Percentiles rank a stretch among this genome's conserved stretches.
Conservation (phyloP, 2,329 filamentous ascomycete species). For the Rhynchosporium graminicola region DNA sequence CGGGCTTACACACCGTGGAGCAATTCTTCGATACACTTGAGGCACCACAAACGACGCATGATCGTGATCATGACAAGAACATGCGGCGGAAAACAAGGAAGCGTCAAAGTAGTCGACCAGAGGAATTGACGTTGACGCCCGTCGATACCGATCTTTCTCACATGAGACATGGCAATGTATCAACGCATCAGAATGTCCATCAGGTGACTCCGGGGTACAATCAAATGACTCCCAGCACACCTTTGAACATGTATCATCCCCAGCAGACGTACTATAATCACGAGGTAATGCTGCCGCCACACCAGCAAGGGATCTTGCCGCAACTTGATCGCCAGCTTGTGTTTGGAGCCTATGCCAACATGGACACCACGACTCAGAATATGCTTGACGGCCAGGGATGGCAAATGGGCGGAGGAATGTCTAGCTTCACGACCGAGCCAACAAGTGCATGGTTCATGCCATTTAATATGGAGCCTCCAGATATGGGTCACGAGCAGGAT, state of each 20-base stretch:
- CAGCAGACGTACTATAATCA: constrained; percentile 42
- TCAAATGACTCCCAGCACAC: constrained; percentile 37
- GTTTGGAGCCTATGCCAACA: constrained; percentile 68
- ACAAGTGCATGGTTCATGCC: constrained; percentile 86
- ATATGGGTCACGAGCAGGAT: constrained; percentile 52
- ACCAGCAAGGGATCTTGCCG: constrained; percentile 56
- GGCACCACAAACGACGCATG: constrained; percentile 51
- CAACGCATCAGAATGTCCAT: constrained; percentile 29
- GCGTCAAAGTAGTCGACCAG: constrained; percentile 36
- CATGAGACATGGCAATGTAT: constrained; percentile 28
- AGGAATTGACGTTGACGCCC: constrained; percentile 27
- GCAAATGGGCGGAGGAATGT: constrained; percentile 35
- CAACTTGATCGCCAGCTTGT: constrained; percentile 76
- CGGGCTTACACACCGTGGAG: constrained; percentile 89
- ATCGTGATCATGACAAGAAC: constrained; percentile 27
- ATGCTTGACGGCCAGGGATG: constrained; percentile 35
- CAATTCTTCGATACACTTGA: constrained; percentile 87
- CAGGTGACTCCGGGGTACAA: constrained; percentile 32
- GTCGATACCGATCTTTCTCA: constrained; percentile 35
- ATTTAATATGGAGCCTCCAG: constrained; percentile 83
- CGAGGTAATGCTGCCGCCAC: constrained; percentile 55
- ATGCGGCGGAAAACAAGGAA: constrained; percentile 46
- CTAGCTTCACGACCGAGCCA: constrained; percentile 44
- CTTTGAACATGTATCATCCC: constrained; percentile 35
- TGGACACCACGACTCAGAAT: constrained; percentile 43